Percentiles rank a stretch among this genome's conserved stretches.
phyloP scores from a whole-genome alignment of 2,329 filamentous ascomycete species.

The Microdochium paspali region DNA sequence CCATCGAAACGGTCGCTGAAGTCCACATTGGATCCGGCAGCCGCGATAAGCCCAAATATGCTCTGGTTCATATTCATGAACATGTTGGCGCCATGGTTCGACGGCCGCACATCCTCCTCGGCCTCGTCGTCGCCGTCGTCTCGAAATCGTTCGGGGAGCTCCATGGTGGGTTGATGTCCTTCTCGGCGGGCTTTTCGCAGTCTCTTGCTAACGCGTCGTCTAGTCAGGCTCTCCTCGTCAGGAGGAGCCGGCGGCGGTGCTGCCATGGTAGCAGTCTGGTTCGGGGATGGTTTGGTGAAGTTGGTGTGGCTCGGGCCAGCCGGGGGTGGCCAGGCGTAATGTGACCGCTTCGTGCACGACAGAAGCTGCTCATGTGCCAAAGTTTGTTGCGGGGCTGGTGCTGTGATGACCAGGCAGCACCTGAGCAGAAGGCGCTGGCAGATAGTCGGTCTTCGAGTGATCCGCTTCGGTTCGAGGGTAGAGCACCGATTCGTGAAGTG shows the following conservation, averaged over 20 bases:
- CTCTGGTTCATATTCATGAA: conserved; percentile 83
- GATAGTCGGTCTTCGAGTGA: not conserved
- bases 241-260: conserved; percentile 9
- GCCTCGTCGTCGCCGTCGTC: conserved; percentile 36
- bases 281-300: not conserved
- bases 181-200: conserved; percentile 34
- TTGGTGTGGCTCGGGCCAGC: not conserved
- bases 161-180: conserved; percentile 29
- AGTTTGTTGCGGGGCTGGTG: not conserved
- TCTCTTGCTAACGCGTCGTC: conserved; percentile 28
- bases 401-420: not conserved
- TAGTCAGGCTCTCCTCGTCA: conserved; percentile 24
- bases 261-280: conserved; percentile 10
- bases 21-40: conserved; percentile 73
- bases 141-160: conserved; percentile 44
- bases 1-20: conserved; percentile 74
- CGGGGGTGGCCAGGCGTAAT: not conserved
- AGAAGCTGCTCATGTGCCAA: not conserved
- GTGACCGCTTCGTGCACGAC: not conserved
- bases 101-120: conserved; percentile 36
- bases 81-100: conserved; percentile 34
- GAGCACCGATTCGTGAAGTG: too few relatives aligned
- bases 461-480: too few relatives aligned
- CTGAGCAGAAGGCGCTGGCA: not conserved
- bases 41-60: conserved; percentile 85